phyloP scores from a whole-genome alignment of 2,329 filamentous ascomycete genomes.

The Hortaea werneckii region DNA sequence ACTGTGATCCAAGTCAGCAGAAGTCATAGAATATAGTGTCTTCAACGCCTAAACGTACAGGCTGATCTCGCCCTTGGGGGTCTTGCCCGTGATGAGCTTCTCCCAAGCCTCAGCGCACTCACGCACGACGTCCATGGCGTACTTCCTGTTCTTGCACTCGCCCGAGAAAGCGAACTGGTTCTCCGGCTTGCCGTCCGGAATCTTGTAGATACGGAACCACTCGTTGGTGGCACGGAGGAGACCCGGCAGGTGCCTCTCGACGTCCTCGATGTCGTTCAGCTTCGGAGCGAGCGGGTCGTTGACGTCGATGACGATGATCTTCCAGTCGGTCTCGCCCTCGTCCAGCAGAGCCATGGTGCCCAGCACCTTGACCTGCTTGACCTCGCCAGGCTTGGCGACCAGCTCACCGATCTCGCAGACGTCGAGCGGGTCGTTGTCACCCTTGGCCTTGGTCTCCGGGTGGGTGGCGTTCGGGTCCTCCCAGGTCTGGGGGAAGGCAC shows the following conservation, averaged over 20 bases:
- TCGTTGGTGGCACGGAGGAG: conserved; percentile 97
- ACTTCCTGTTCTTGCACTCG: conserved; percentile 99
- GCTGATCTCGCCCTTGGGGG: conserved; percentile 63
- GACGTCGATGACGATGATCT: conserved; percentile 98
- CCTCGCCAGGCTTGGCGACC: conserved; percentile 87
- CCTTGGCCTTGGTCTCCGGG: conserved; percentile 99
- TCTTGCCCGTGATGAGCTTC: conserved; percentile 86
- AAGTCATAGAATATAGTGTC: not conserved
- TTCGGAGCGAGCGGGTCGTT: conserved; percentile 94
- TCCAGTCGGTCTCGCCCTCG: conserved; percentile 99
- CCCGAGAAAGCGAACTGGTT: conserved; percentile 99
- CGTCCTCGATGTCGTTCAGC: conserved; percentile 97
- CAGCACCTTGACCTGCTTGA: conserved; percentile 99
- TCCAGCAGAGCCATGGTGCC: conserved; percentile 98
- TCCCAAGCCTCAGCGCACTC: conserved; percentile 98
- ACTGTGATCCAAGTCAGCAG: conserved; percentile 36
- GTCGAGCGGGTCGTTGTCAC: conserved; percentile 97
- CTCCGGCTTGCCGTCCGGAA: conserved; percentile 99
- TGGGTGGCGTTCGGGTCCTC: conserved; percentile 94
- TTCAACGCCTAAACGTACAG: conserved; percentile 51
- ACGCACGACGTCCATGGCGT: conserved; percentile 88
- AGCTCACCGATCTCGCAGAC: conserved; percentile 99
- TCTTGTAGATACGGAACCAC: conserved; percentile 99
- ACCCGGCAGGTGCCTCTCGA: conserved; percentile 94
- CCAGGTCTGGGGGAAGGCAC: conserved; percentile 99